Evolutionary conservation across 129 eudicot genomes (phyloP), one percentile per base, ranked within the genome.

Genomic region (Centella asiatica): DNA sequence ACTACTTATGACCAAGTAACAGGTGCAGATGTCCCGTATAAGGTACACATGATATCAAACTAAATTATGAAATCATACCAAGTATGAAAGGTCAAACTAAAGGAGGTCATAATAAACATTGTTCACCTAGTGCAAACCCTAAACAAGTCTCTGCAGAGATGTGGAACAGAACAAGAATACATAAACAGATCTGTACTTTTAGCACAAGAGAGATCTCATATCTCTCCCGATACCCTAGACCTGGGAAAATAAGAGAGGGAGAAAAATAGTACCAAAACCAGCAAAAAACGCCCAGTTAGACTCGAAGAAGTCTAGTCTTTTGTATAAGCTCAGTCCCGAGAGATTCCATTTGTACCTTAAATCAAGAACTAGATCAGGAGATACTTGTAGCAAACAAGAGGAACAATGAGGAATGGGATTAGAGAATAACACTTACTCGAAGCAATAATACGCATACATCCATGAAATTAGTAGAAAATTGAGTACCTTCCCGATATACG

Each of bases 401-500:
- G 48, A 55, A 68, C 18, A 26, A 49, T 22, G 12, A 9, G 0
- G 46, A 55, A 37, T 23, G 58, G 42, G 11, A 37, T 45, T 10
- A 51, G 56, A 33, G 70, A 24, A 18, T 23, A 68, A 24, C 23
- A 82, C 99, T 68, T 79, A 93, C 99, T 93, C 99, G 69, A 93
- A 93, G 72, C 99, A 87, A 75, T 93, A 93, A 56, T 93, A 93
- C 19, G 96, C 95, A 71, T 93, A 93, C 99, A 93, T 85, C 99
- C 99, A 93, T 3, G 95, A 80, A 68, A 93, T 87, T 49, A 93
- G 95, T 72, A 88, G 40, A 33, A 88, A 83, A 80, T 85, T 85
- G 27, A 93, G 76, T 48, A 76, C 54, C 79, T 76, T 93, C 64
- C 99, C 99, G 42, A 80, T 72, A 73, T 57, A 76, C 28, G 99